Conservation (phyloP, 1,284 basidiomycete species). For the Ganoderma lucidum region DNA sequence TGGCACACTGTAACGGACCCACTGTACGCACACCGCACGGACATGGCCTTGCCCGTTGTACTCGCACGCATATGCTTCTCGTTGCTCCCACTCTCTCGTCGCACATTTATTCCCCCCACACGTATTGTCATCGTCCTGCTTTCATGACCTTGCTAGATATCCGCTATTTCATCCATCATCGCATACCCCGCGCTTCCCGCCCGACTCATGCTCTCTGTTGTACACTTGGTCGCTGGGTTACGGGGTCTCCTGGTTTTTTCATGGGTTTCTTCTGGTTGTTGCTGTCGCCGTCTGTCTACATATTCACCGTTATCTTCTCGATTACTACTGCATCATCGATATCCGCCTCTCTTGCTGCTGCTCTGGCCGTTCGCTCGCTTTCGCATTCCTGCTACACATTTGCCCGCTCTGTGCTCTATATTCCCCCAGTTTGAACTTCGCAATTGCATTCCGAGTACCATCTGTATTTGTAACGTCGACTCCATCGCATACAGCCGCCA, state of each 20-base stretch:
- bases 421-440: not conserved
- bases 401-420: not conserved
- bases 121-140: not conserved
- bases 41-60: not conserved
- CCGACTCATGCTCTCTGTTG: not conserved
- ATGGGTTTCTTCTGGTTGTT: not conserved
- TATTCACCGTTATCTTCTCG: not conserved
- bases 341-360: not conserved
- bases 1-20: not conserved
- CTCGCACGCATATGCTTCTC: not conserved
- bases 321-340: conserved; percentile 1
- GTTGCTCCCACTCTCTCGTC: not conserved
- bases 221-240: not conserved
- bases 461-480: not conserved
- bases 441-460: not conserved
- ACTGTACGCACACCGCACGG: not conserved
- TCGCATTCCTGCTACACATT: not conserved
- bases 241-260: not conserved
- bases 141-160: conserved; percentile 2
- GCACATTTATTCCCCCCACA: not conserved
- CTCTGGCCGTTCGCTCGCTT: not conserved
- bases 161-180: not conserved
- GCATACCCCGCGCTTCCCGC: not conserved
- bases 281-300: not conserved
- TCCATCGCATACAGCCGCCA: not conserved